Evolutionary conservation across 2,329 filamentous ascomycete species (phyloP).

Genomic region (Claviceps africana): DNA sequence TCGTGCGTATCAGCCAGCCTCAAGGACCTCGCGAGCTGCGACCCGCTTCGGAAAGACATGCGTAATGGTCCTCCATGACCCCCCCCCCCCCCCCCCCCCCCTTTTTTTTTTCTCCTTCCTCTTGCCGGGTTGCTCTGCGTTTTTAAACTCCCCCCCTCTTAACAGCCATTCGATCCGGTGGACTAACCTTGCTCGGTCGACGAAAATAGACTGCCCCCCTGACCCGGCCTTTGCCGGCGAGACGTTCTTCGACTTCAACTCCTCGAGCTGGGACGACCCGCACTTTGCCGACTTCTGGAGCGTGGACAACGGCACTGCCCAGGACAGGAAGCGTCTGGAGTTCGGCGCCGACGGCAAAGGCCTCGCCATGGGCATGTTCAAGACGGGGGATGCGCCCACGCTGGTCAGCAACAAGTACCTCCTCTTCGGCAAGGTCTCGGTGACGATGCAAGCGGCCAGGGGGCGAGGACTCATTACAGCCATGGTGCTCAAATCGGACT

Average conservation of each 20-base stretch:
- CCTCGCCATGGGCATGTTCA: conserved; percentile 38
- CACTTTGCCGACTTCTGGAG: conserved; percentile 16
- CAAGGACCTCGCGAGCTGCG: conserved; percentile 12
- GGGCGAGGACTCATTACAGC: conserved; percentile 67
- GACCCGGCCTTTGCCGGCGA: conserved; percentile 51
- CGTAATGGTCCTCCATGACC: conserved; percentile 8
- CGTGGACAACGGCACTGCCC: conserved; percentile 19
- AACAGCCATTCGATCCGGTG: too few species aligned
- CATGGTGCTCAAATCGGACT: conserved; percentile 62
- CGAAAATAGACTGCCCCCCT: conserved; percentile 38
- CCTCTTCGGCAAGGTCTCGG: conserved; percentile 67
- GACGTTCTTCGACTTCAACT: conserved; percentile 45
- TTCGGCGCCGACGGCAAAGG: conserved; percentile 16
- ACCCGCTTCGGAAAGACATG: conserved; percentile 14
- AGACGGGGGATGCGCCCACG: conserved; percentile 41
- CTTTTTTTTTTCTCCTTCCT: background rate
- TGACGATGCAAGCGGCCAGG: conserved; percentile 54
- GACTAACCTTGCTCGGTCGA: too few species aligned
- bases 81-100: too few species aligned
- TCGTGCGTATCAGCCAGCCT: conserved; percentile 8
- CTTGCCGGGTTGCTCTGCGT: too few species aligned
- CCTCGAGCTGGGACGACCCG: conserved; percentile 32
- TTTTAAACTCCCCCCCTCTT: too few species aligned
- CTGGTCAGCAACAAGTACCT: conserved; percentile 64
- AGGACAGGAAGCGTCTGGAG: conserved; percentile 14